Evolutionary conservation across 1,284 basidiomycete species (phyloP).

Genomic region (Anthracocystis walkeri): DNA sequence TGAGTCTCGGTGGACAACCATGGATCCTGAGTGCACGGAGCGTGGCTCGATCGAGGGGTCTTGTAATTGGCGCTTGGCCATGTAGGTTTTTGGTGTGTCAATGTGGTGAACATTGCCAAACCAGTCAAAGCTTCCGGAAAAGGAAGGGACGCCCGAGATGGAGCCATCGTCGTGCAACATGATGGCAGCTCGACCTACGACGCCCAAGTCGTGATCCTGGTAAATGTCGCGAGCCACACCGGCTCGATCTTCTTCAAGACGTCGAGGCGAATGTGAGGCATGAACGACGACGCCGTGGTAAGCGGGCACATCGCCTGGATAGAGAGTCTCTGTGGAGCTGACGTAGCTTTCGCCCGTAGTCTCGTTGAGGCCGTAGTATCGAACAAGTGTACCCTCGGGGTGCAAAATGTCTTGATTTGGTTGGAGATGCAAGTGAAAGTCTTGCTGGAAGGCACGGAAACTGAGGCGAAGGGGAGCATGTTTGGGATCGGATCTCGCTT

Average conservation of each 20-base stretch:
- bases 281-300: conserved; percentile 64
- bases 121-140: conserved; percentile 63
- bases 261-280: conserved; percentile 31
- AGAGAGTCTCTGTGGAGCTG: conserved; percentile 34
- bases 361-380: conserved; percentile 44
- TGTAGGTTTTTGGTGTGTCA: conserved; percentile 44
- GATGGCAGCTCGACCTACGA: conserved; percentile 60
- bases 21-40: conserved; percentile 19
- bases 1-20: conserved; percentile 57
- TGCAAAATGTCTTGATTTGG: conserved; percentile 59
- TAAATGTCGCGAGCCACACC: conserved; percentile 53
- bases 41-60: conserved; percentile 48
- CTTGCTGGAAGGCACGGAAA: conserved; percentile 60
- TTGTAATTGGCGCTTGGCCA: conserved; percentile 28
- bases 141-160: conserved; percentile 41
- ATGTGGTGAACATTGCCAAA: conserved; percentile 59
- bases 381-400: conserved; percentile 57
- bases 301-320: conserved; percentile 54
- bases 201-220: conserved; percentile 40
- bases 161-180: conserved; percentile 58
- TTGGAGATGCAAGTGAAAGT: conserved; percentile 58
- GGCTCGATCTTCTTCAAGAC: conserved; percentile 54
- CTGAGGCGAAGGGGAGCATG: conserved; percentile 50
- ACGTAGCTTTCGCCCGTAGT: conserved; percentile 38
- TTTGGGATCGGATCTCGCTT: conserved; percentile 8